Conservation (phyloP, 176 grass and related monocot genomes). For the Tillandsia leiboldiana region DNA sequence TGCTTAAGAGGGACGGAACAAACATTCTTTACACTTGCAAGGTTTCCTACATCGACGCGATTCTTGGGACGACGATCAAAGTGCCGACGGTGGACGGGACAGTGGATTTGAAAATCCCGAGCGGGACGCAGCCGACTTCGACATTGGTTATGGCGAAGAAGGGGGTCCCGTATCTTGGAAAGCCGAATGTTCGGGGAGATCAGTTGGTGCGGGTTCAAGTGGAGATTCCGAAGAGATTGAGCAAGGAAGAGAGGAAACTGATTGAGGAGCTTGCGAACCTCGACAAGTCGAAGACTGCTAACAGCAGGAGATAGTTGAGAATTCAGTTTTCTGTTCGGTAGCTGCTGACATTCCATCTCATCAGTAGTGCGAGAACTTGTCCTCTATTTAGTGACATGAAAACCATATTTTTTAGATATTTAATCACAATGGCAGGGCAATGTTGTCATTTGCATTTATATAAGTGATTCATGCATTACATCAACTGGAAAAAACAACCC, state of each 20-base stretch:
- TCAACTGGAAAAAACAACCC: too few relatives aligned
- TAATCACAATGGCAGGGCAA: too few relatives aligned
- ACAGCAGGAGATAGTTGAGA: conserved; percentile 46
- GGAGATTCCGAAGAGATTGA: conserved; percentile 92
- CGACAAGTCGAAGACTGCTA: conserved; percentile 48
- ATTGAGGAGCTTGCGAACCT: conserved; percentile 84
- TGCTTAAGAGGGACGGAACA: conserved; percentile 85
- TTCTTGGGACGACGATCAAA: conserved; percentile 83
- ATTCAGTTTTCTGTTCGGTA: not conserved
- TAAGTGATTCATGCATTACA: too few relatives aligned
- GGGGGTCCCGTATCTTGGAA: conserved; percentile 77
- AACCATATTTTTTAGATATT: too few relatives aligned
- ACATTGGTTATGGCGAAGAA: conserved; percentile 98
- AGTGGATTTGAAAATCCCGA: conserved; percentile 91
- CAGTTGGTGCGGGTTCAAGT: conserved; percentile 93
- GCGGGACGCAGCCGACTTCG: conserved; percentile 76
- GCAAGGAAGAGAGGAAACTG: conserved; percentile 76
- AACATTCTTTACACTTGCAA: conserved; percentile 93
- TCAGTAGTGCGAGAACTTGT: too few relatives aligned
- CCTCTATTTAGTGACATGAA: too few relatives aligned
- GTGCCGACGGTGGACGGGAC: conserved; percentile 86
- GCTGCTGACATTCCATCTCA: too few relatives aligned
- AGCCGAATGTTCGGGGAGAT: conserved; percentile 77
- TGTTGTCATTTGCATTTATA: too few relatives aligned
- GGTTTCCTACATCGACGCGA: conserved; percentile 96